phyloP scores from a whole-genome alignment of 2,329 filamentous ascomycete genomes.

The Trichoderma afroharzianum region DNA sequence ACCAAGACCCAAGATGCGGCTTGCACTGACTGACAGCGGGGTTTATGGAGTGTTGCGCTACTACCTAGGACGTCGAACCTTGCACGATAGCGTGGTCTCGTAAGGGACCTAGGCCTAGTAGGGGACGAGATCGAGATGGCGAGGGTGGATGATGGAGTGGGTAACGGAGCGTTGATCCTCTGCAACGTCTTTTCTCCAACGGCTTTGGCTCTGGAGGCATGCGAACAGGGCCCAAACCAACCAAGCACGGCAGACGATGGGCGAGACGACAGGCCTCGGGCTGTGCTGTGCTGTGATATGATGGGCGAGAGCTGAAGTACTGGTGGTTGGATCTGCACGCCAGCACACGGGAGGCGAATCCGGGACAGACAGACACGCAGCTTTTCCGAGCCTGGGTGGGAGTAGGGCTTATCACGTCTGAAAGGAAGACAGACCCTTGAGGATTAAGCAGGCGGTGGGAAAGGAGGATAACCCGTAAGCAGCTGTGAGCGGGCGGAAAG shows the following conservation, averaged over 20 bases:
- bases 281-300: neutral
- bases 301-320: neutral
- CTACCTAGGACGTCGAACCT: neutral
- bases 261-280: neutral
- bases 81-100: neutral
- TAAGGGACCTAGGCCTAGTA: conserved; percentile 9
- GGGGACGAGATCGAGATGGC: conserved; percentile 17
- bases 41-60: conserved; percentile 9
- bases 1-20: conserved; percentile 9
- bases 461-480: neutral
- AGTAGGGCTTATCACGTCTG: neutral
- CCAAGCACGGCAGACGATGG: neutral
- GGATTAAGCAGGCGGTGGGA: neutral
- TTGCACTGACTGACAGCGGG: conserved; percentile 12
- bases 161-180: conserved; percentile 13
- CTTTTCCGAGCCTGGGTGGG: neutral
- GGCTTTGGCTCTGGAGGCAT: conserved; percentile 1
- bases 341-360: neutral
- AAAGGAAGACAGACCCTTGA: neutral
- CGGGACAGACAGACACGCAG: neutral
- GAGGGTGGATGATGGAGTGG: conserved; percentile 12
- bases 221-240: neutral
- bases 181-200: neutral
- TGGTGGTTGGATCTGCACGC: neutral
- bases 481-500: neutral